Conservation (phyloP, 352 stramenopile species). For the Globisporangium paddicum region DNA sequence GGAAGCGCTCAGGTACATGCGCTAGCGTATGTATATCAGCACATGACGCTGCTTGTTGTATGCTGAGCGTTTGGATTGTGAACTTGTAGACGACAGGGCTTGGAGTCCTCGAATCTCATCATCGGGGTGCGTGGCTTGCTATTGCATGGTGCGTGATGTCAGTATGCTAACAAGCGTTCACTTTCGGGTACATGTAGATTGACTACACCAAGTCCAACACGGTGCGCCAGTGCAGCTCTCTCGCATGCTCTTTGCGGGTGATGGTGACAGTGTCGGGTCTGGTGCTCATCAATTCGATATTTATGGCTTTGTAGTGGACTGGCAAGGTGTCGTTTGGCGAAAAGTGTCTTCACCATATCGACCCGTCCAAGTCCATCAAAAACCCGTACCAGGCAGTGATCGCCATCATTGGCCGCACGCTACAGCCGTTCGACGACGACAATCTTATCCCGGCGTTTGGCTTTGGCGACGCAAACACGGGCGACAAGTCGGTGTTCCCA, state of each 20-base stretch:
- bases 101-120: slow-evolving; percentile 70
- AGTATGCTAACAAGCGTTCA: neutral
- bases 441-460: slow-evolving; percentile 70
- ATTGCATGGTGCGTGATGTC: neutral
- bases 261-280: neutral
- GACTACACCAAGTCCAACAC: slow-evolving; percentile 80
- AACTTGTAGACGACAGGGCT: slow-evolving; percentile 33
- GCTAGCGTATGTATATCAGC: neutral
- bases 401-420: slow-evolving; percentile 55
- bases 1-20: slow-evolving; percentile 40
- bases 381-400: slow-evolving; percentile 79
- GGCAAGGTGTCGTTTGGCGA: slow-evolving; percentile 56
- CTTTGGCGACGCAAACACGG: slow-evolving; percentile 61
- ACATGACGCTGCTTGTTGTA: neutral
- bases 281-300: neutral
- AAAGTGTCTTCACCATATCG: slow-evolving; percentile 67
- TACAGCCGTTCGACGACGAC: slow-evolving; percentile 67
- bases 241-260: neutral
- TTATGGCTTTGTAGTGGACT: slow-evolving; percentile 40
- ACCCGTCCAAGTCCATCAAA: slow-evolving; percentile 26
- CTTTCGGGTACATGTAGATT: slow-evolving; percentile 24
- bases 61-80: neutral
- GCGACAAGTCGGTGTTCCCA: slow-evolving; percentile 47
- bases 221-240: slow-evolving; percentile 15
- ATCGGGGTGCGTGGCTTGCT: slow-evolving; percentile 39